Base-by-base conservation (phyloP, 2,329 filamentous ascomycete genomes). In the Calonectria honghensis region DNA sequence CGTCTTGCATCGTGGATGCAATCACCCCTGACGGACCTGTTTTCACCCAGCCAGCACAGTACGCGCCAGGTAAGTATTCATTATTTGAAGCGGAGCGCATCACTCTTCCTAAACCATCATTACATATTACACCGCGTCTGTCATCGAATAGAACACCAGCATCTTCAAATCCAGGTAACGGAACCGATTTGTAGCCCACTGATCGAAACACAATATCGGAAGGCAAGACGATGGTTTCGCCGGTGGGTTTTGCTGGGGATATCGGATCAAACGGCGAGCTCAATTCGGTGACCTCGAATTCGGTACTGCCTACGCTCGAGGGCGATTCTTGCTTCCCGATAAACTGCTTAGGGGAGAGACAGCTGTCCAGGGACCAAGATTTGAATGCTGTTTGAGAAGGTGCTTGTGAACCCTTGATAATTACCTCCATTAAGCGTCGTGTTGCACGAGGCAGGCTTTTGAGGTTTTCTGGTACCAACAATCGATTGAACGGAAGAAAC, bases 41-140 rank as follows among this genome's bases (percentile, higher is more conserved):
- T 87, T 98, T 98, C 13, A 98, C 96, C 97, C 97, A 99, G 0
- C 97, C 97, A 20, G 96, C 94, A 78, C 96, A 98, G 85, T 99
- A 99, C 35, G 98, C 85, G 0, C 96, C 95, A 0, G 93, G 91
- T 82, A 77, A 87, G 81, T 75, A 89, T 85, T 75, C 50, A 67
- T 80, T 52, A 74, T 80, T 74, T 72, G 81, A 80, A 16, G 77
- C 85, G 79, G 79, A 87, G 81, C 80, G 87, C 70, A 83, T 83
- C 27, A 97, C 91, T 66, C 97, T 92, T 0, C 97, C 97, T 39
- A 91, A 86, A 1, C 93, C 91, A 82, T 98, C 96, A 81, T 98
- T 98, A 48, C 91, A 92, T 61, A 99, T 94, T 27, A 96, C 90
- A 6, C 96, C 97, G 3, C 90, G 90, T 10, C 87, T 87, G 1